phyloP scores from a whole-genome alignment of 805 yeast species.

The Saccharomycopsis schoenii region DNA sequence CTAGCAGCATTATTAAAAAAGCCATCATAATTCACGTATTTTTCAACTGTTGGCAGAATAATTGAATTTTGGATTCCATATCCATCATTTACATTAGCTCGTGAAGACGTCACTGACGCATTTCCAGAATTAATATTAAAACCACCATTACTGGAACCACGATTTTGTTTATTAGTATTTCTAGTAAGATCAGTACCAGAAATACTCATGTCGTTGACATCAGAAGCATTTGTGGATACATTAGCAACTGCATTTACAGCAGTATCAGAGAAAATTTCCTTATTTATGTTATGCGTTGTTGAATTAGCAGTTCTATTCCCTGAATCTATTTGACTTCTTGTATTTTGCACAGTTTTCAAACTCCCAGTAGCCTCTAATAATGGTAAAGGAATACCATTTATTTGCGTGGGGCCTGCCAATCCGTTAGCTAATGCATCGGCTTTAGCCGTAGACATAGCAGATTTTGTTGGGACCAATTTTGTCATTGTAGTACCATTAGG shows the following conservation, averaged over 20 bases:
- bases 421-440: slow-evolving; percentile 50
- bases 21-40: not conserved
- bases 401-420: slow-evolving; percentile 42
- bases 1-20: not conserved
- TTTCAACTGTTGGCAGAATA: not conserved
- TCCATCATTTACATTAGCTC: not conserved
- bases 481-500: slow-evolving; percentile 91
- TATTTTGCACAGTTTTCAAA: slow-evolving; percentile 24
- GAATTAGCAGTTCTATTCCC: not conserved
- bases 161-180: not conserved
- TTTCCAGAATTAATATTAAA: not conserved
- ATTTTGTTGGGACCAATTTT: slow-evolving; percentile 77
- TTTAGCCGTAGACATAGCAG: slow-evolving; percentile 55
- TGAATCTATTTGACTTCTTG: not conserved
- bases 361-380: slow-evolving; percentile 80
- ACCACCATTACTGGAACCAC: not conserved
- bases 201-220: not conserved
- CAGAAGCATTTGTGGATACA: not conserved
- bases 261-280: not conserved
- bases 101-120: slow-evolving; percentile 3
- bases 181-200: not conserved
- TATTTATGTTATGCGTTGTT: not conserved
- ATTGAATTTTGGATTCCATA: not conserved
- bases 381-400: slow-evolving; percentile 58
- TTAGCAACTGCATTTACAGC: not conserved